Evolutionary conservation across 345 rosid genomes (phyloP).

Genomic region (Gossypium thurberi): DNA sequence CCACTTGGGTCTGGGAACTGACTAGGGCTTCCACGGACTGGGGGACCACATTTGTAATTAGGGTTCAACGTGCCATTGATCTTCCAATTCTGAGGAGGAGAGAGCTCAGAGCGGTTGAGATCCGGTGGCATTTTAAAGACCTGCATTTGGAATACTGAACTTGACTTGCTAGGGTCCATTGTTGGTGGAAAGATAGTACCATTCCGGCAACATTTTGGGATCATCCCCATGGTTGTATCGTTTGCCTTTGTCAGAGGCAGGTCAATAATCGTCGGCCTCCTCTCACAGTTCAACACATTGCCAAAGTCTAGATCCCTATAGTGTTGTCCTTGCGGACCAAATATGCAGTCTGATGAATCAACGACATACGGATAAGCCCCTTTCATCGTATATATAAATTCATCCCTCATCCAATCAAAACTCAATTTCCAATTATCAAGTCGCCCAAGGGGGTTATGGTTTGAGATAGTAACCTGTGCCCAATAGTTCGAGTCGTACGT

Average conservation of each 20-base stretch:
- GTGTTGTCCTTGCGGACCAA: slow-evolving; percentile 55
- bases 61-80: slow-evolving; percentile 82
- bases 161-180: slow-evolving; percentile 80
- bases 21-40: slow-evolving; percentile 73
- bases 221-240: slow-evolving; percentile 56
- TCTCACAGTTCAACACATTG: slow-evolving; percentile 69
- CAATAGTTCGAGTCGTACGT: slow-evolving; percentile 74
- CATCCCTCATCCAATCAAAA: slow-evolving; percentile 88
- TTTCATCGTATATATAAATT: slow-evolving; percentile 71
- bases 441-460: slow-evolving; percentile 85
- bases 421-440: slow-evolving; percentile 94
- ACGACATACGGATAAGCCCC: slow-evolving; percentile 83
- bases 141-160: slow-evolving; percentile 73
- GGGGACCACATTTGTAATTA: slow-evolving; percentile 75
- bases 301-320: slow-evolving; percentile 57
- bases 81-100: slow-evolving; percentile 81
- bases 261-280: slow-evolving; percentile 76
- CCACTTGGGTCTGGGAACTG: slow-evolving; percentile 69
- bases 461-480: slow-evolving; percentile 73
- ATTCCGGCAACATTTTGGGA: slow-evolving; percentile 79
- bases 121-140: slow-evolving; percentile 90
- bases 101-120: slow-evolving; percentile 59
- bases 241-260: slow-evolving; percentile 83
- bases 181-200: slow-evolving; percentile 75
- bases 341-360: slow-evolving; percentile 77